These are phyloP conservation scores for Candida jianshihensis DNA, from an alignment of 805 yeast species.

Conservation along the genomic window DNA sequence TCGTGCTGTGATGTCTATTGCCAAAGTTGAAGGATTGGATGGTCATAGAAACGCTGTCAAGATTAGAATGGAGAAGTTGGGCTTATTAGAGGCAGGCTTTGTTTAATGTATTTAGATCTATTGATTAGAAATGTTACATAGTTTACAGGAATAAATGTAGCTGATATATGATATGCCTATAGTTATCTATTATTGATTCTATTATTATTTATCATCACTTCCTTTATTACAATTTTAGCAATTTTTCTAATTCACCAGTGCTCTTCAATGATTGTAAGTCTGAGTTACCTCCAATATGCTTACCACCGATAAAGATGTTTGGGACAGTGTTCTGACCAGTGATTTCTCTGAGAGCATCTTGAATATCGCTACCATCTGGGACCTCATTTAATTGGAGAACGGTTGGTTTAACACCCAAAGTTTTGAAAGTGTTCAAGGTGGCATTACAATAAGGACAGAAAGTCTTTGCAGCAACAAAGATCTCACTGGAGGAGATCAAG, in stretches of 20 bases:
- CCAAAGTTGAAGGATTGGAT: slow-evolving; percentile 93
- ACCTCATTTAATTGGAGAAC: slow-evolving; percentile 40
- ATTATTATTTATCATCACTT: too few species aligned
- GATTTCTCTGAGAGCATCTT: slow-evolving; percentile 65
- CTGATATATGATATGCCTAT: too few species aligned
- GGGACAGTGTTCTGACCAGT: slow-evolving; percentile 95
- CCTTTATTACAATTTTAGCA: slow-evolving; percentile 22
- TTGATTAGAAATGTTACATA: neutral
- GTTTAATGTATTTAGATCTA: slow-evolving; percentile 10
- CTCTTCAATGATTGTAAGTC: slow-evolving; percentile 71
- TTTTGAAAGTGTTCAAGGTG: slow-evolving; percentile 32
- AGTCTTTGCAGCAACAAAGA: slow-evolving; percentile 78
- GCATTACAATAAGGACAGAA: slow-evolving; percentile 63
- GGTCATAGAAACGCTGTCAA: slow-evolving; percentile 97
- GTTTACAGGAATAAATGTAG: neutral
- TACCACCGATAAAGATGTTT: slow-evolving; percentile 79
- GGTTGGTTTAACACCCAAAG: slow-evolving; percentile 38
- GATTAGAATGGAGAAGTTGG: slow-evolving; percentile 82
- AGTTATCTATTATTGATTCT: too few species aligned
- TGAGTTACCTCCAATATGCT: slow-evolving; percentile 94
- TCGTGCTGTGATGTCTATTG: slow-evolving; percentile 92
- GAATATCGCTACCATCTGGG: slow-evolving; percentile 76
- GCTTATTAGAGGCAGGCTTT: slow-evolving; percentile 36
- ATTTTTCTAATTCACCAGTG: slow-evolving; percentile 47
- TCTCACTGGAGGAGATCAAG: slow-evolving; percentile 55